phyloP scores from a whole-genome alignment of 768 basidiomycete species.

The Suillus fuscotomentosus region DNA sequence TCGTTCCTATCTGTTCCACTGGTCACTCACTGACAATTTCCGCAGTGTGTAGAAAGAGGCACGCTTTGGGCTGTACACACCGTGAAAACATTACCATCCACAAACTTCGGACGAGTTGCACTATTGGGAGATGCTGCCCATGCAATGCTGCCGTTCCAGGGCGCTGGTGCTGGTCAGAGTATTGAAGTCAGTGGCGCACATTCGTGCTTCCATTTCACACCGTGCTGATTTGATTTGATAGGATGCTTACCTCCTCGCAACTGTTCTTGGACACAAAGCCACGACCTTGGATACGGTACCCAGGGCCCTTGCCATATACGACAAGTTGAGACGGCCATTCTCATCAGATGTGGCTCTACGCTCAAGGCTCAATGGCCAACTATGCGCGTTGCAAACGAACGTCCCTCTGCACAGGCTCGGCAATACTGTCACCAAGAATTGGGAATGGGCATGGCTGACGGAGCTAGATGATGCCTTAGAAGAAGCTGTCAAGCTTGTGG shows the following conservation, averaged over 20 bases:
- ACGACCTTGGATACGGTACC: slow-evolving; percentile 34
- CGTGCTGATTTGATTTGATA: slow-evolving; percentile 10
- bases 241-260: slow-evolving; percentile 38
- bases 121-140: slow-evolving; percentile 44
- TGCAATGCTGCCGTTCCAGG: slow-evolving; percentile 42
- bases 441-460: slow-evolving; percentile 51
- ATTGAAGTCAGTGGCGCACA: slow-evolving; percentile 35
- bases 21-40: slow-evolving; percentile 3
- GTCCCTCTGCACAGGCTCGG: slow-evolving; percentile 39
- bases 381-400: slow-evolving; percentile 16
- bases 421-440: slow-evolving; percentile 44
- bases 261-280: slow-evolving; percentile 43
- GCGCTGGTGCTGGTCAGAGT: slow-evolving; percentile 43
- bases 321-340: slow-evolving; percentile 48
- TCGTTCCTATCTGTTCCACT: slow-evolving; percentile 2
- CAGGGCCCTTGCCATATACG: slow-evolving; percentile 45
- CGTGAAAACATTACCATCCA: slow-evolving; percentile 48
- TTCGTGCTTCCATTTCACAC: not conserved
- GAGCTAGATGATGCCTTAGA: slow-evolving; percentile 19
- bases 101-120: slow-evolving; percentile 51
- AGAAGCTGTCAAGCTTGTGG: slow-evolving; percentile 18
- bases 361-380: slow-evolving; percentile 18
- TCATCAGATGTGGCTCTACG: slow-evolving; percentile 34
- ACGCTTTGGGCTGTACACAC: slow-evolving; percentile 66
- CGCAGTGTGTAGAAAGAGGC: slow-evolving; percentile 51